Base-by-base conservation (phyloP, 2,329 filamentous ascomycete genomes). In the Ceratocystis cubensis region DNA sequence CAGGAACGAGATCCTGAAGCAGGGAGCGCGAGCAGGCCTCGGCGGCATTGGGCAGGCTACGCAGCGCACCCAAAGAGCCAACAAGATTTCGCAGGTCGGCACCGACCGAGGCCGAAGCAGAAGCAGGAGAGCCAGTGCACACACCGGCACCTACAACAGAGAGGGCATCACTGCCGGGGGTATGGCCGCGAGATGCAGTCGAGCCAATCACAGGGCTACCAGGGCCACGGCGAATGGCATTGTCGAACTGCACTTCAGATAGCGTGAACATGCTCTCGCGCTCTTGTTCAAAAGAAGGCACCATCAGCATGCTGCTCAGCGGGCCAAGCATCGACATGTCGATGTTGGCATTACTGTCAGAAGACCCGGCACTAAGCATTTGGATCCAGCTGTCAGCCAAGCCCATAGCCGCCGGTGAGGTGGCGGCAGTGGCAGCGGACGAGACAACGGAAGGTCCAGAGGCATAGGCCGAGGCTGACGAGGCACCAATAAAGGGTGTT, bases 1-100 rank as follows among this genome's bases (percentile, higher is more conserved):
- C 83, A 15, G 94, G 92, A 71, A 97, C 92, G 76, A 92, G 89
- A 73, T 96, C 91, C 90, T 91, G 96, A 67, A 97, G 85, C 69
- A 97, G 82, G 69, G 91, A 96, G 67, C 93, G 84, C 44, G 92
- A 95, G 78, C 96, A 96, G 53, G 96, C 89, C 72, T 96, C 91
- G 67, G 92, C 89, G 61, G 87, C 88, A 63, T 90, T 90, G 72
- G 81, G 80, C 71, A 82, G 84, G 71, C 79, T 79, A 70, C 90
- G 86, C 85, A 96, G 90, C 59, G 84, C 86, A 63, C 88, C 85
- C 61, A 96, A 82, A 41, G 61, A 25, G 3, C 53, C 62, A 56
- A 62, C 61, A 41, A 67, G 66, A 67, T 67, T 67, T 67, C 66
- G 48, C 66, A 61, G 66, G 66, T 62, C 61, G 41, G 30, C 28